Percentiles rank a stretch among this genome's conserved stretches.
Conservation (phyloP, 2,329 filamentous ascomycete species). For the Claviceps sp. region DNA sequence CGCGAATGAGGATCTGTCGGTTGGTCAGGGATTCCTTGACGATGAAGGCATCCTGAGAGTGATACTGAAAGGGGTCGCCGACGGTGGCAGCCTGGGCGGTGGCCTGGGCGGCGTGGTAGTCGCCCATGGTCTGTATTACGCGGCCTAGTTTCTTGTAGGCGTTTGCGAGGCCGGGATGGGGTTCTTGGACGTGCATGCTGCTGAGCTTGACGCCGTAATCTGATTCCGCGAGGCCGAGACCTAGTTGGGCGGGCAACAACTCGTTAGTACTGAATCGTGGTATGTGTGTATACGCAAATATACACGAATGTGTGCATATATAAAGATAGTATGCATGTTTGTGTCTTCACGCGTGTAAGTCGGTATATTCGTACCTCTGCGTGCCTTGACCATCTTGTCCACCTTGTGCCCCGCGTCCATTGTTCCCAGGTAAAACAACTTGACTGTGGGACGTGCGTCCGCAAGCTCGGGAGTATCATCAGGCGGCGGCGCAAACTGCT, state of each 20-base stretch:
- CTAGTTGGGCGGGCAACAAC: conserved; percentile 29
- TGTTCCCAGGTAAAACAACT: conserved; percentile 85
- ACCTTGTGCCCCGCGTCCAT: conserved; percentile 98
- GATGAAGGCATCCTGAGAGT: conserved; percentile 90
- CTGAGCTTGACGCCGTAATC: conserved; percentile 87
- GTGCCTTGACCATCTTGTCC: conserved; percentile 81
- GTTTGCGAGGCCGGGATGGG: conserved; percentile 72
- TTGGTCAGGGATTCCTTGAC: conserved; percentile 98
- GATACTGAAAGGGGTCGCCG: conserved; percentile 85
- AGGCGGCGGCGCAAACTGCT: conserved; percentile 94
- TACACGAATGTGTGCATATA: background rate
- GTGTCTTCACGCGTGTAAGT: background rate
- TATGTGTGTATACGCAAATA: no score
- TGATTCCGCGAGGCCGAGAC: conserved; percentile 79
- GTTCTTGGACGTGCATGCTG: conserved; percentile 78
- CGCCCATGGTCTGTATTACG: conserved; percentile 81
- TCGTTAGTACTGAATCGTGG: background rate
- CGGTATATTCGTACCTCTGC: conserved; percentile 53
- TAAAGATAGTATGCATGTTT: background rate
- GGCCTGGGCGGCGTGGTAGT: conserved; percentile 91
- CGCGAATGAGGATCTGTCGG: conserved; percentile 87
- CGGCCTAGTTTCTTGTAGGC: conserved; percentile 94
- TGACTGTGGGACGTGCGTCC: conserved; percentile 79
- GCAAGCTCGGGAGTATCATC: conserved; percentile 94
- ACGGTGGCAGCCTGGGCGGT: conserved; percentile 93